phyloP scores from a whole-genome alignment of 2,329 filamentous ascomycete species.

The Colletotrichum brevisporum region DNA sequence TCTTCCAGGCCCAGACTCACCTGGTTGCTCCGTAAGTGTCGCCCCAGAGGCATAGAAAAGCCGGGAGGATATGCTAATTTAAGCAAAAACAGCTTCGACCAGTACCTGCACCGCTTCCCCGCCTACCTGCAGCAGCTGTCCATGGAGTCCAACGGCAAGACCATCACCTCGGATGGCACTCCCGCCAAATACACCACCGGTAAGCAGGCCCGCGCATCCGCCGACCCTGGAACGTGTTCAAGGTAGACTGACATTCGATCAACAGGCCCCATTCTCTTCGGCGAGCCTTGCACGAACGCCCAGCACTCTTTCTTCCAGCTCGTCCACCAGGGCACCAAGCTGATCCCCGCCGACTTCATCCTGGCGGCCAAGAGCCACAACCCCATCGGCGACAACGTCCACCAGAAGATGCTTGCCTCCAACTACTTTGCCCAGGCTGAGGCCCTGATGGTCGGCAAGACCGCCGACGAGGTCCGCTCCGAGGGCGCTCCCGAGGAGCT shows the following conservation, averaged over 20 bases:
- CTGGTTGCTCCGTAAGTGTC: constrained; percentile 88
- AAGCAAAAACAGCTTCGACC: constrained; percentile 79
- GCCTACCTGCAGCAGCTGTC: constrained; percentile 99
- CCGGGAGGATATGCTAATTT: neutral
- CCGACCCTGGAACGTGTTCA: neutral
- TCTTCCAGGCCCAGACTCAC: constrained; percentile 98
- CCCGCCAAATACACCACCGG: constrained; percentile 97
- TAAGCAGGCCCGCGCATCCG: constrained; percentile 44
- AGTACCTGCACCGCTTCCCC: constrained; percentile 99
- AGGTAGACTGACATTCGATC: constrained; percentile 21
- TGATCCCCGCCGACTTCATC: constrained; percentile 98
- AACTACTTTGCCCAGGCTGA: constrained; percentile 94
- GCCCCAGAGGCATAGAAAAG: too few relatives aligned
- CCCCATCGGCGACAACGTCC: constrained; percentile 89
- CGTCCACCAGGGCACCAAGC: constrained; percentile 98
- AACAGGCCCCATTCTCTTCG: constrained; percentile 87
- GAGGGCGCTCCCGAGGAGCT: constrained; percentile 82
- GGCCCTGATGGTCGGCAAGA: constrained; percentile 93
- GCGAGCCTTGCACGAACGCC: constrained; percentile 98
- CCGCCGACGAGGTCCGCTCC: constrained; percentile 81
- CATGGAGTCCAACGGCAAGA: constrained; percentile 99
- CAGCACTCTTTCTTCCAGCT: constrained; percentile 99
- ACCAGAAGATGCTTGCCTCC: constrained; percentile 96
- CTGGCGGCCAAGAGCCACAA: constrained; percentile 97
- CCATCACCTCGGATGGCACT: constrained; percentile 88